Evolutionary conservation across 228 moss, liverwort and hornwort species (phyloP).

Genomic region (Sphagnum magellanicum): DNA sequence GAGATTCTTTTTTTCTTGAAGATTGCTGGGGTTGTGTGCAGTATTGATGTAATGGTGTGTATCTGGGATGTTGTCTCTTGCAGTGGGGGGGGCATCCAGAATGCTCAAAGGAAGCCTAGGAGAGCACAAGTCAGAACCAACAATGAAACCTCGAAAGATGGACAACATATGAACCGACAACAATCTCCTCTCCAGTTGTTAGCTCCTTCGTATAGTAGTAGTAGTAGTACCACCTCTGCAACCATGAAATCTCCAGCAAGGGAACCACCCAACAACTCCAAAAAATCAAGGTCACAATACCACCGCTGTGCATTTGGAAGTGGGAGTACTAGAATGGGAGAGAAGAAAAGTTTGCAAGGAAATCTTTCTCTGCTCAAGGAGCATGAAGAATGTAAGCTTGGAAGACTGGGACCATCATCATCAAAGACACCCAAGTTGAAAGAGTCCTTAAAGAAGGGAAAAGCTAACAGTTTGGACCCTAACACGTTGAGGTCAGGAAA

Average conservation of each 20-base stretch:
- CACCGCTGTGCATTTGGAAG: background rate
- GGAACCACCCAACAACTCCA: too few relatives aligned
- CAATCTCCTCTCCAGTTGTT: too few relatives aligned
- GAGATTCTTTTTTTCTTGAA: too few relatives aligned
- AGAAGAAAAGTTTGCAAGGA: conserved; percentile 7
- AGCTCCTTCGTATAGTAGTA: too few relatives aligned
- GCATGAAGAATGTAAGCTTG: conserved; percentile 11
- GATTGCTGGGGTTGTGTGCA: too few relatives aligned
- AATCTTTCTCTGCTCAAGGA: conserved; percentile 3
- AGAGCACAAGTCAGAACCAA: conserved; percentile 7
- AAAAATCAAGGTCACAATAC: too few relatives aligned
- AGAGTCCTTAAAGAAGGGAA: conserved; percentile 11
- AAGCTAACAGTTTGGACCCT: background rate
- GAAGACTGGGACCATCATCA: background rate
- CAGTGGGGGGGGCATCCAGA: too few relatives aligned
- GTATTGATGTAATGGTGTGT: too few relatives aligned
- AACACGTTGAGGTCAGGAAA: conserved; percentile 5
- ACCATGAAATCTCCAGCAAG: too few relatives aligned
- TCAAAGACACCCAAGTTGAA: conserved; percentile 16
- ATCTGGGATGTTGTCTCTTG: too few relatives aligned
- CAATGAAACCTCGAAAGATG: conserved; percentile 6
- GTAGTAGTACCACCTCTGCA: too few relatives aligned
- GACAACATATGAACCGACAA: background rate
- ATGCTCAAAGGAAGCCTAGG: conserved; percentile 1
- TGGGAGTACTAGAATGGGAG: conserved; percentile 13